Base-by-base conservation (phyloP, 345 rosid genomes). In the Trapa bicornis region DNA sequence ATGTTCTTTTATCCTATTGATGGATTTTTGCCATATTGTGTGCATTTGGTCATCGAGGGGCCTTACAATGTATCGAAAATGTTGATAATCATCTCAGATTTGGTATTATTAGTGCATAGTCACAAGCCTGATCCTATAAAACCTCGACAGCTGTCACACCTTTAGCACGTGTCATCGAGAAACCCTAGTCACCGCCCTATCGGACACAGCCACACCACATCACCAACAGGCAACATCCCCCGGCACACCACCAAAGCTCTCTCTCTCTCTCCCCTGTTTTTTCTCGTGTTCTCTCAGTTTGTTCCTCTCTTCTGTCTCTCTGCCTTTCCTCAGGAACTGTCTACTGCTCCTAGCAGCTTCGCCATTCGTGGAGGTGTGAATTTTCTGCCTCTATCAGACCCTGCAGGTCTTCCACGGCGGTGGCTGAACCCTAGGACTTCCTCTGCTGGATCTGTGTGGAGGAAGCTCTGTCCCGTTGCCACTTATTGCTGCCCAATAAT, bases 131-230 rank as follows among this genome's bases (percentile, higher is more conserved):
- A 83, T 79, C 93, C 93, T 84, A 75, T 78, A 66, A 71, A 67
- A 74, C 84, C 62, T 70, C 65, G 83, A 81, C 96, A 87, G 82
- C 91, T 91, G 96, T 87, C 81, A 16, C 56, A 73, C 36, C 0
- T 42, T 16, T 42, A 14, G 37, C 67, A 65, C 67, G 67, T 65
- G 67, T 65, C 67, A 42, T 66, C 78, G 69, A 6, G 53, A 73
- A 88, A 81, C 93, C 97, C 91, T 84, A 84, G 80, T 79, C 73
- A 65, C 76, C 74, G 6, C 74, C 68, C 74, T 47, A 69, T 69
- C 66, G 72, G 72, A 62, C 60, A 16, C 72, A 9, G 66, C 66
- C 72, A 69, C 72, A 61, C 71, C 57, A 68, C 43, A 43, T 60
- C 71, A 60, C 65, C 0, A 1, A 41, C 63, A 54, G 17, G 62